A percentile compares a stretch with the other conserved stretches of the same genome.
Evolutionary conservation across 2,329 filamentous ascomycete species (phyloP).

Genomic region (Xylaria multiplex): DNA sequence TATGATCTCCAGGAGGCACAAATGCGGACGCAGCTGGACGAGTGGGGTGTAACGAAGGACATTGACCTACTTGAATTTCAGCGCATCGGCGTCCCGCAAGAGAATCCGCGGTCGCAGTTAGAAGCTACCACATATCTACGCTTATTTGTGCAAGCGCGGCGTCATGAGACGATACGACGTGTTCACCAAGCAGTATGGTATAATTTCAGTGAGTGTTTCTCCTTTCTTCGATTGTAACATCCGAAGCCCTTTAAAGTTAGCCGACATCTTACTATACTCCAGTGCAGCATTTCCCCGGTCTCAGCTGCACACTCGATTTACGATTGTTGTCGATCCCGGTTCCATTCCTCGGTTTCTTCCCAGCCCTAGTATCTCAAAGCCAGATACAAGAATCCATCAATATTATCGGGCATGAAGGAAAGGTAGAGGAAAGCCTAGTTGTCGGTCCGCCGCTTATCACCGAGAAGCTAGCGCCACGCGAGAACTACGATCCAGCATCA

Average conservation of each 20-base stretch:
- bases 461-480: constrained; percentile 42
- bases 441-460: constrained; percentile 44
- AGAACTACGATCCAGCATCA: constrained; percentile 40
- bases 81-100: constrained; percentile 52
- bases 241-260: neutral
- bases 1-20: constrained; percentile 61
- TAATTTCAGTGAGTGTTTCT: constrained; percentile 44
- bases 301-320: constrained; percentile 55
- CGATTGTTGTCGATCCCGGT: constrained; percentile 51
- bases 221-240: neutral
- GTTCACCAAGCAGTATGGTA: constrained; percentile 49
- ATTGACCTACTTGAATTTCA: constrained; percentile 65
- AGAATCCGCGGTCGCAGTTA: constrained; percentile 54
- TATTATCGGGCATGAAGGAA: constrained; percentile 26
- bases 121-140: constrained; percentile 58
- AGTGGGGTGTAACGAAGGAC: constrained; percentile 50
- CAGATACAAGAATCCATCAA: constrained; percentile 40
- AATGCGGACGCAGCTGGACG: constrained; percentile 55
- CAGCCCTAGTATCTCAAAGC: constrained; percentile 47
- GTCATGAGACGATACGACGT: constrained; percentile 43
- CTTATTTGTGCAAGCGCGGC: constrained; percentile 54
- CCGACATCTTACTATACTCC: neutral
- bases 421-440: constrained; percentile 22
- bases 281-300: constrained; percentile 57
- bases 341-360: constrained; percentile 56